Conservation (phyloP, 345 rosid genomes). For the Combretum micranthum region DNA sequence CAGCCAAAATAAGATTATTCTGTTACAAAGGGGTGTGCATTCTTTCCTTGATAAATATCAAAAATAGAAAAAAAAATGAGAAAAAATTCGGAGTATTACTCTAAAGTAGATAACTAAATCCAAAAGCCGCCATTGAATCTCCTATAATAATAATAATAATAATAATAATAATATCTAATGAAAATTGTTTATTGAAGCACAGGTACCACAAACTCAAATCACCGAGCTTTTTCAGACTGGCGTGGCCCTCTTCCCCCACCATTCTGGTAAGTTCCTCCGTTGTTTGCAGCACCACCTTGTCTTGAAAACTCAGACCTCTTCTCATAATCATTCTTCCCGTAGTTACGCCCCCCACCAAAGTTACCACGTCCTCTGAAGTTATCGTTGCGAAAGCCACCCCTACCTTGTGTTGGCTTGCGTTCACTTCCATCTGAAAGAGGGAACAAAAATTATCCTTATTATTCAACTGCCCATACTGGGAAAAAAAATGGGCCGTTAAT, state of each 20-base stretch:
- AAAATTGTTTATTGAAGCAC: not conserved
- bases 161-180: too few relatives aligned
- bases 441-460: not conserved
- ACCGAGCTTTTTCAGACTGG: constrained; percentile 1
- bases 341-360: constrained; percentile 26
- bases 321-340: constrained; percentile 7
- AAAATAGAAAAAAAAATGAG: too few relatives aligned
- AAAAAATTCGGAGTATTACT: not conserved
- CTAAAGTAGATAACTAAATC: not conserved
- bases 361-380: constrained; percentile 43
- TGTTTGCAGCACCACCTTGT: not conserved
- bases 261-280: constrained; percentile 4
- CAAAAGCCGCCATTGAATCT: too few relatives aligned
- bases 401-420: constrained; percentile 25
- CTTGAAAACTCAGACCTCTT: constrained; percentile 3
- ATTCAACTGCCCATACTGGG: not conserved
- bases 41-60: too few relatives aligned
- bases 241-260: constrained; percentile 7
- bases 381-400: constrained; percentile 45
- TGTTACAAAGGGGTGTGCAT: too few relatives aligned
- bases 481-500: not conserved
- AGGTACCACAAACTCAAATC: constrained; percentile 6
- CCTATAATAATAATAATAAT: too few relatives aligned
- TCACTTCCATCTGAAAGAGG: constrained; percentile 33
- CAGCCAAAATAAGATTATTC: too few relatives aligned